phyloP scores from a whole-genome alignment of 129 eudicot genomes.

The Lactuca sativa region DNA sequence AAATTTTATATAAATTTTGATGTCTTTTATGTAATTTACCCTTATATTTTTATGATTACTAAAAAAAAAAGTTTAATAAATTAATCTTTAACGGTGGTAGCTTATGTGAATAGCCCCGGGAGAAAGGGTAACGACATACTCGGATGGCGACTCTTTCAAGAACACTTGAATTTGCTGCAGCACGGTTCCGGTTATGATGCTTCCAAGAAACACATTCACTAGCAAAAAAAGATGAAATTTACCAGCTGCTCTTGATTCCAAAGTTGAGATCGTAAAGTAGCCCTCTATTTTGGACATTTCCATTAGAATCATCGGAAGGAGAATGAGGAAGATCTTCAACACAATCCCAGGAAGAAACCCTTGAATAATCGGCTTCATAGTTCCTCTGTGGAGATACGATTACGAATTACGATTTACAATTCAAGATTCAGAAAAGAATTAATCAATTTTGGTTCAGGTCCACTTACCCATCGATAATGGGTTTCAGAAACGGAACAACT shows the following conservation, averaged over 20 bases:
- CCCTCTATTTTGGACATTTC: conserved; percentile 80
- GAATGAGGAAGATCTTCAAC: conserved; percentile 61
- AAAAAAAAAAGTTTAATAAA: too few relatives aligned
- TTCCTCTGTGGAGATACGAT: conserved; percentile 35
- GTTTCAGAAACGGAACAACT: conserved; percentile 66
- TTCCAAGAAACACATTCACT: conserved; percentile 78
- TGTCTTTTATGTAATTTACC: too few relatives aligned
- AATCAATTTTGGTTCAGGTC: not conserved
- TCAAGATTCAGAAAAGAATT: not conserved
- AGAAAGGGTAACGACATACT: conserved; percentile 44
- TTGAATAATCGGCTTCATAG: conserved; percentile 56
- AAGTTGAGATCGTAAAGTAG: conserved; percentile 49
- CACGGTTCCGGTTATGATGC: conserved; percentile 67
- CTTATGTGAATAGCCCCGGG: too few relatives aligned
- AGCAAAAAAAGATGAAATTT: conserved; percentile 65
- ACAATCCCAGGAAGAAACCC: conserved; percentile 84
- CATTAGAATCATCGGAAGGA: conserved; percentile 74
- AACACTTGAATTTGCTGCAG: conserved; percentile 62
- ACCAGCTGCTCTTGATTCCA: conserved; percentile 71
- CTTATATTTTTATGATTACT: too few relatives aligned
- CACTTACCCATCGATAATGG: conserved; percentile 53
- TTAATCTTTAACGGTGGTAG: not conserved
- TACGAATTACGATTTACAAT: not conserved
- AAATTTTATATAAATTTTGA: too few relatives aligned
- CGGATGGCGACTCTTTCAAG: conserved; percentile 53